Evolutionary conservation across 495 filamentous ascomycete genomes (phyloP).

Genomic region (Podospora anserina): DNA sequence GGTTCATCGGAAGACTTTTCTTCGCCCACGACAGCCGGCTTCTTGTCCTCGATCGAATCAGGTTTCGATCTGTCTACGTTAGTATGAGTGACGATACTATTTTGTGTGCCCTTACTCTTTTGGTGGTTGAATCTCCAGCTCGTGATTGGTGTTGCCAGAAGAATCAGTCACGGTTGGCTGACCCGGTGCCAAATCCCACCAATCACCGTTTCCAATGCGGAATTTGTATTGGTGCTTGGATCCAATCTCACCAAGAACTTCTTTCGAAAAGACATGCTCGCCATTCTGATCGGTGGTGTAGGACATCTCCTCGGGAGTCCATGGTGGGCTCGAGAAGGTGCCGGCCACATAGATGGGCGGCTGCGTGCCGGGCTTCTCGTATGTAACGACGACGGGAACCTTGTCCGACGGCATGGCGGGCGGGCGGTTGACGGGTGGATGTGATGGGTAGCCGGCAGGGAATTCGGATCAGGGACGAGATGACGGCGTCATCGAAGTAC

Average conservation of each 20-base stretch:
- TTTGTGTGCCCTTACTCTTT: conserved; percentile 15
- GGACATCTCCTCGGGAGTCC: conserved; percentile 60
- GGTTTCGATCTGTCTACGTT: not conserved
- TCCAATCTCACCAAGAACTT: conserved; percentile 44
- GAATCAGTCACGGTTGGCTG: conserved; percentile 53
- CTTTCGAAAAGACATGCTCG: conserved; percentile 44
- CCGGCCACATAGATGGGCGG: conserved; percentile 65
- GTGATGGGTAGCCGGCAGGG: conserved; percentile 27
- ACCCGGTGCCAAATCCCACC: conserved; percentile 62
- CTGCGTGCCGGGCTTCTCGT: conserved; percentile 51
- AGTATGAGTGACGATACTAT: not conserved
- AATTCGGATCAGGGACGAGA: conserved; percentile 7
- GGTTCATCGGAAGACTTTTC: not conserved
- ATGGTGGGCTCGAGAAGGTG: conserved; percentile 61
- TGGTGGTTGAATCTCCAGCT: conserved; percentile 41
- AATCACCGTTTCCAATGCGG: conserved; percentile 57
- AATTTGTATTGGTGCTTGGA: conserved; percentile 68
- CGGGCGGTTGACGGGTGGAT: conserved; percentile 25
- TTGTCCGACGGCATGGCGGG: conserved; percentile 38
- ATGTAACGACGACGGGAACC: conserved; percentile 53
- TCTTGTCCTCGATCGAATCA: not conserved
- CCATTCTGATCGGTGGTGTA: conserved; percentile 42
- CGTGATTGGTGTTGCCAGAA: conserved; percentile 57
- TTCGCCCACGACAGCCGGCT: not conserved
- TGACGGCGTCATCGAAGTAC: conserved; percentile 13